Percentiles rank a stretch among this genome's conserved stretches.
Evolutionary conservation across 495 filamentous ascomycete species (phyloP).

Genomic region (Endocarpon pusillum): DNA sequence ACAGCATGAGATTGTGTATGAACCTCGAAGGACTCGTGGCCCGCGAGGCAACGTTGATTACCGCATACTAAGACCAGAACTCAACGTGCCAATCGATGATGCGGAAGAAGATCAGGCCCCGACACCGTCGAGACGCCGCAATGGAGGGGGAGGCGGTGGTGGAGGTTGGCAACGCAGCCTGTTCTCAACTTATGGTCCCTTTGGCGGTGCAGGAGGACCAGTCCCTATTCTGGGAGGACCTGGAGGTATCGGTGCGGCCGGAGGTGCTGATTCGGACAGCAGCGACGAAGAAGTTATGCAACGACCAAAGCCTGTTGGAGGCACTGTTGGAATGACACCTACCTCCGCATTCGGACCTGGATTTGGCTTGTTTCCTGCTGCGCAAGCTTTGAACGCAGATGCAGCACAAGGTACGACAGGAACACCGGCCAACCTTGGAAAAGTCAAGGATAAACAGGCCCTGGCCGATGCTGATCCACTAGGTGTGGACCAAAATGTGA

Average conservation of each 20-base stretch:
- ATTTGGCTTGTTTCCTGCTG: conserved; percentile 32
- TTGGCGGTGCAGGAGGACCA: conserved; percentile 64
- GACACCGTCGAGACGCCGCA: conserved; percentile 51
- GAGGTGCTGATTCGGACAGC: conserved; percentile 80
- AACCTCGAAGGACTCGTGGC: conserved; percentile 36
- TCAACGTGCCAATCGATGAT: conserved; percentile 48
- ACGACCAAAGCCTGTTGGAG: conserved; percentile 35
- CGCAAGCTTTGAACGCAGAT: conserved; percentile 48
- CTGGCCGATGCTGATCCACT: conserved; percentile 88
- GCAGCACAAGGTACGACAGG: conserved; percentile 41
- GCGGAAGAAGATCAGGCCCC: conserved; percentile 40
- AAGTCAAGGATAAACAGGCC: conserved; percentile 62
- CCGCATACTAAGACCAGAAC: conserved; percentile 58
- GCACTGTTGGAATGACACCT: conserved; percentile 58
- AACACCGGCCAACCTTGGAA: conserved; percentile 73
- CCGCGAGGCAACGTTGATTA: conserved; percentile 52
- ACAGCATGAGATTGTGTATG: conserved; percentile 40
- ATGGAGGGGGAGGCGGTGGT: conserved; percentile 34
- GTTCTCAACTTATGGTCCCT: conserved; percentile 76
- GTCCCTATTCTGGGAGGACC: conserved; percentile 58
- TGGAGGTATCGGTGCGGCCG: conserved; percentile 50
- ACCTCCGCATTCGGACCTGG: conserved; percentile 41
- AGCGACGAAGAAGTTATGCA: conserved; percentile 74
- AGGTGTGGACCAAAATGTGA: conserved; percentile 77
- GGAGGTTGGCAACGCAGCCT: conserved; percentile 53